Conservation (phyloP, 306 rosid genomes). For the Lupinus albus region DNA sequence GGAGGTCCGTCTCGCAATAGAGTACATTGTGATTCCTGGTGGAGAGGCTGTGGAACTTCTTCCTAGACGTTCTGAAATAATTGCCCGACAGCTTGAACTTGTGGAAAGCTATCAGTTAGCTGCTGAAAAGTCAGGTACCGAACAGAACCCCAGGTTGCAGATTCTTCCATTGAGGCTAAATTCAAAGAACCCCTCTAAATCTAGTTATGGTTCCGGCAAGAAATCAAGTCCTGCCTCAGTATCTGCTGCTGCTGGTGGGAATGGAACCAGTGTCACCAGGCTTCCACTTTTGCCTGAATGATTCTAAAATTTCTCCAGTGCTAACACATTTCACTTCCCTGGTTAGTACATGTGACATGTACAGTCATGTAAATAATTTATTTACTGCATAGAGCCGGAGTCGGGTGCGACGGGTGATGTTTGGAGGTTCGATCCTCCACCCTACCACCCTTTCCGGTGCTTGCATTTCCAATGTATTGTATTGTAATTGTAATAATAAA, state of each 20-base stretch:
- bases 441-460: constrained; percentile 19
- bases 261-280: constrained; percentile 59
- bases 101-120: constrained; percentile 90
- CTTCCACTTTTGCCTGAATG: constrained; percentile 80
- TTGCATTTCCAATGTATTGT: constrained; percentile 10
- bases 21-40: constrained; percentile 97
- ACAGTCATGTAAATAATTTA: constrained; percentile 56
- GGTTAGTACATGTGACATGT: constrained; percentile 49
- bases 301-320: constrained; percentile 37
- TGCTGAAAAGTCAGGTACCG: constrained; percentile 89
- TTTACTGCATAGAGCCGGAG: constrained; percentile 14
- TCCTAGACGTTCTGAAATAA: constrained; percentile 86
- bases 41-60: constrained; percentile 99
- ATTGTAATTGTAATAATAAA: too few species aligned
- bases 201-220: constrained; percentile 49
- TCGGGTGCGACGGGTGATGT: constrained; percentile 8
- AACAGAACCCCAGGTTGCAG: constrained; percentile 91
- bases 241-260: constrained; percentile 39
- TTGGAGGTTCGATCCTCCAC: constrained; percentile 32
- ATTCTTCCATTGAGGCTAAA: constrained; percentile 80
- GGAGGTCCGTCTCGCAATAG: constrained; percentile 99
- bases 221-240: constrained; percentile 45
- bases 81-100: constrained; percentile 88
- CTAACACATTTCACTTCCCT: constrained; percentile 46
- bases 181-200: constrained; percentile 53